A percentile compares a stretch with the other conserved stretches of the same genome.
Conservation (phyloP, 1,284 basidiomycete genomes). For the Puccinia polysora region DNA sequence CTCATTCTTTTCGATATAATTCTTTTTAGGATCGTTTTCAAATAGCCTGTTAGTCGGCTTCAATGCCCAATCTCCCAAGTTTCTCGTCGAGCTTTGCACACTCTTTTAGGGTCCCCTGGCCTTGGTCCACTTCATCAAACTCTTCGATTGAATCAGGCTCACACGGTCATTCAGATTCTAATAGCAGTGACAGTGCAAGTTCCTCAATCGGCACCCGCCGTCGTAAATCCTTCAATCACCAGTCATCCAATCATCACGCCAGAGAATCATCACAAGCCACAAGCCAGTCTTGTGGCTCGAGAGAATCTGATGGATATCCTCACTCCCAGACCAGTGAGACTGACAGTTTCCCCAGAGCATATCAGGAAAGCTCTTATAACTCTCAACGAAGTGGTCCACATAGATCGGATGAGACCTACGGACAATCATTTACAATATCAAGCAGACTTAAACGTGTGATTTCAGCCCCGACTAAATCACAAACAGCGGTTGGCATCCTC, state of each 20-base stretch:
- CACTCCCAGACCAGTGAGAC: slow-evolving; percentile 23
- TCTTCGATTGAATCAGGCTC: slow-evolving; percentile 1
- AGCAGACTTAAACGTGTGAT: slow-evolving; percentile 34
- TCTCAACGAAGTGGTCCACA: neutral
- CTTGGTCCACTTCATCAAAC: slow-evolving; percentile 19
- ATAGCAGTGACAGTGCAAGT: slow-evolving; percentile 7
- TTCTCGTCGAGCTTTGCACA: slow-evolving; percentile 25
- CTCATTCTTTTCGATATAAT: neutral
- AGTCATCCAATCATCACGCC: neutral
- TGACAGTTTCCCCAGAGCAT: slow-evolving; percentile 17
- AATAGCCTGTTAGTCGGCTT: slow-evolving; percentile 2
- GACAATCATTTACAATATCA: slow-evolving; percentile 43
- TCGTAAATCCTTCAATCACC: slow-evolving; percentile 15
- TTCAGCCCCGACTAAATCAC: slow-evolving; percentile 7
- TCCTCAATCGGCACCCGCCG: slow-evolving; percentile 20
- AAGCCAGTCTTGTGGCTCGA: neutral
- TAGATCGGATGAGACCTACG: slow-evolving; percentile 40
- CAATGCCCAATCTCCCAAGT: slow-evolving; percentile 22
- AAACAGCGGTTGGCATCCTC: slow-evolving; percentile 17
- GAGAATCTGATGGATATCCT: neutral
- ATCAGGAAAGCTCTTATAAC: slow-evolving; percentile 7
- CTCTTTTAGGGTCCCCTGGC: slow-evolving; percentile 25
- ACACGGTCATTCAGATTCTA: slow-evolving; percentile 17
- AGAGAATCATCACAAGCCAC: slow-evolving; percentile 7
- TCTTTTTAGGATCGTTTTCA: neutral